Base-by-base conservation (phyloP, 768 basidiomycete species). In the Pisolithus albus region DNA sequence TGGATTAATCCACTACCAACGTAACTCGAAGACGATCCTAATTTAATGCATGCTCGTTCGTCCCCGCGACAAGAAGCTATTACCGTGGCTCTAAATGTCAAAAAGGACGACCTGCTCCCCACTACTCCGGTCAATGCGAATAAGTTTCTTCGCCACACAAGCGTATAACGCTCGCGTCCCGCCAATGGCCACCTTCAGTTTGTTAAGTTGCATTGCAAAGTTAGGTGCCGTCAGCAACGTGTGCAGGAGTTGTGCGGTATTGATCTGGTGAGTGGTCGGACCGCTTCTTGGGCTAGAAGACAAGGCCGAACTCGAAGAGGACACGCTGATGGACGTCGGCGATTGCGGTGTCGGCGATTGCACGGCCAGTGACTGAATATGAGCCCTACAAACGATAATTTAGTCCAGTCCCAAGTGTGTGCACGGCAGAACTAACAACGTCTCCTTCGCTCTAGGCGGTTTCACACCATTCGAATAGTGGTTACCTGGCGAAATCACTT, bases 91-190 rank as follows among this genome's bases (percentile, higher is more conserved):
- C 59, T 52, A 83, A 42, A 79, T 59, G 63, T 88, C 83, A 63
- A 89, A 91, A 55, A 78, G 79, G 23, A 90, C 86, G 7, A 82
- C 72, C 62, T 91, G 88, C 62, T 87, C 86, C 32, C 86, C 77
- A 5, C 81, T 78, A 18, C 85, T 80, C 40, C 88, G 73, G 47
- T 90, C 88, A 56, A 90, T 88, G 66, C 80, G 85, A 53, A 91
- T 63, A 47, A 91, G 67, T 54, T 85, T 74, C 69, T 90, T 91
- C 15, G 85, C 88, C n/a, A 90, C 85, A 61, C 88, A 88, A 2
- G 75, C 81, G 59, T 88, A 91, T 11, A 90, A 64, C 15, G 86
- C 79, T 39, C 84, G 72, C 8, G 80, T 83, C 10, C 80, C 71
- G 36, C 78, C 75, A 19, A 90, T 66, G 19, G 73, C 62, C 46